These are phyloP conservation scores for Aristolochia fimbriata DNA, from an alignment of 164 flowering plant species.

Conservation along the genomic window DNA sequence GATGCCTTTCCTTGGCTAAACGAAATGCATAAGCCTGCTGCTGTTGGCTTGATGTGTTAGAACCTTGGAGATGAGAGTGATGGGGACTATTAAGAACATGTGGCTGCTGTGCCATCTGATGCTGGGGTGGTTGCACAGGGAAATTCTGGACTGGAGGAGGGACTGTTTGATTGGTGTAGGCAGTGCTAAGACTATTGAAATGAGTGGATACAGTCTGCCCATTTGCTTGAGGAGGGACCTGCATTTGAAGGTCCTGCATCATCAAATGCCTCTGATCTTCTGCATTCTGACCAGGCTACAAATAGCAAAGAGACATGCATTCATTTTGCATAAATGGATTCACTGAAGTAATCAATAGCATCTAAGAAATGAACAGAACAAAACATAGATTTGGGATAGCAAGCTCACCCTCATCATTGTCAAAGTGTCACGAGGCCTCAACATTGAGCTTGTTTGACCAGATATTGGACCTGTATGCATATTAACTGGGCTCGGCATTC, in stretches of 20 bases:
- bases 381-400: too few relatives aligned
- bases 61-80: constrained; percentile 57
- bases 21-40: constrained; percentile 59
- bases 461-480: constrained; percentile 54
- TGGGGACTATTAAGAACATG: constrained; percentile 44
- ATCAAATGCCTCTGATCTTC: constrained; percentile 73
- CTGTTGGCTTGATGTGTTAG: constrained; percentile 35
- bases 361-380: too few relatives aligned
- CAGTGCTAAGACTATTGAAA: constrained; percentile 48
- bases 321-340: too few relatives aligned
- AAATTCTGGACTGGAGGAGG: constrained; percentile 48
- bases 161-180: constrained; percentile 52
- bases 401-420: constrained; percentile 65
- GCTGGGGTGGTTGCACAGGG: constrained; percentile 63
- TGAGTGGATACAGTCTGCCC: constrained; percentile 41
- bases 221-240: constrained; percentile 60
- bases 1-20: constrained; percentile 68
- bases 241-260: constrained; percentile 69
- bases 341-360: too few relatives aligned
- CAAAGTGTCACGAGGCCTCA: constrained; percentile 69
- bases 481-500: constrained; percentile 54
- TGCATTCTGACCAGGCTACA: constrained; percentile 48
- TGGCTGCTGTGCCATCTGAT: constrained; percentile 52
- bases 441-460: constrained; percentile 60
- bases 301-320: background rate